phyloP scores from a whole-genome alignment of 768 basidiomycete genomes.

The Agrocybe pediades region DNA sequence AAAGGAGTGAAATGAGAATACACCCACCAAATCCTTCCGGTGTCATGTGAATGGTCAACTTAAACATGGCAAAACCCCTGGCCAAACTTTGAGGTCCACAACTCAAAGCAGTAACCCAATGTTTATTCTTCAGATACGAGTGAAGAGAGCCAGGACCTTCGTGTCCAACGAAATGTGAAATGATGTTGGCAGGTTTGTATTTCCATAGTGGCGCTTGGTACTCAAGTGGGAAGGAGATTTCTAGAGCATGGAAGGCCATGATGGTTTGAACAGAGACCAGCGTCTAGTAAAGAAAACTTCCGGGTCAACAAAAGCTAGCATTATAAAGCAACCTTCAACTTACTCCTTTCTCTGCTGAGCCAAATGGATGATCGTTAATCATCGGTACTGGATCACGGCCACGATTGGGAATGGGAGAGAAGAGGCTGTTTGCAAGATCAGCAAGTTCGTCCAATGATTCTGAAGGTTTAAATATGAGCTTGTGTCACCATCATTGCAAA shows the following conservation, averaged over 20 bases:
- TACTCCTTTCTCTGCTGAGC: constrained; percentile 70
- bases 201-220: constrained; percentile 75
- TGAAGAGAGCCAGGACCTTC: constrained; percentile 92
- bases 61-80: constrained; percentile 89
- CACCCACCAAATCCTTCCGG: constrained; percentile 81
- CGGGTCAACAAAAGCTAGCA: constrained; percentile 15
- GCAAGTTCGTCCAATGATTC: constrained; percentile 78
- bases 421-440: constrained; percentile 59
- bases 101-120: constrained; percentile 80
- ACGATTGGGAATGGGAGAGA: constrained; percentile 73
- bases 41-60: constrained; percentile 79
- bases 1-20: background rate
- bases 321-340: constrained; percentile 26
- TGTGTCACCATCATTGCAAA: background rate
- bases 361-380: constrained; percentile 76
- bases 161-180: constrained; percentile 86
- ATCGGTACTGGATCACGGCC: constrained; percentile 60
- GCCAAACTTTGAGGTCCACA: constrained; percentile 71
- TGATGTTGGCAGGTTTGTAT: constrained; percentile 73
- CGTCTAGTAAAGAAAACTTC: constrained; percentile 45
- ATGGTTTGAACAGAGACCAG: constrained; percentile 87
- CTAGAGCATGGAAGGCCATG: constrained; percentile 82
- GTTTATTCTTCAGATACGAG: constrained; percentile 86
- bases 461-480: constrained; percentile 33
- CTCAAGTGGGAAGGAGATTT: constrained; percentile 78